These are phyloP conservation scores for Acacia acuminata DNA, from an alignment of 306 rosid genomes.

Conservation along the genomic window DNA sequence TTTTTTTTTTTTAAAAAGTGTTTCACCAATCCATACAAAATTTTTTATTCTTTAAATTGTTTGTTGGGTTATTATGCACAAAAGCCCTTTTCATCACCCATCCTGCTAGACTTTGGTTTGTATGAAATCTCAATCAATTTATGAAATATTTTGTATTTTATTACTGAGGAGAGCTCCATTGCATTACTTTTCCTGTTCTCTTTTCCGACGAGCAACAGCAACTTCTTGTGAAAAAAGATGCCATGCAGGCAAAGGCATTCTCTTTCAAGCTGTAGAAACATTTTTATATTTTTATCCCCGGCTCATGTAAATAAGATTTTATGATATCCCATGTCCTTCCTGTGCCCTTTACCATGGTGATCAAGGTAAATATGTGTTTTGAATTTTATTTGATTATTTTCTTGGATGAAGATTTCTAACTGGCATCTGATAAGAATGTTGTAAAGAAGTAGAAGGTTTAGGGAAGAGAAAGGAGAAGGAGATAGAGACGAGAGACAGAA, in stretches of 20 bases:
- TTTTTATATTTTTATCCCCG: background rate
- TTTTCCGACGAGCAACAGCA: background rate
- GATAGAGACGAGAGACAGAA: too few relatives aligned
- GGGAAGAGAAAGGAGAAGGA: too few relatives aligned
- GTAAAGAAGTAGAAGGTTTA: too few relatives aligned
- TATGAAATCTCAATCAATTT: background rate
- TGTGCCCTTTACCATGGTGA: background rate
- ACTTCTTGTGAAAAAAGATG: background rate
- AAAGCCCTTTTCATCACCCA: background rate
- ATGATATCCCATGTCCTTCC: background rate
- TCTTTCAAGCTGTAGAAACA: background rate
- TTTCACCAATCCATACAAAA: too few relatives aligned
- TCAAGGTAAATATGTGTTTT: background rate
- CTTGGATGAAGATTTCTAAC: background rate
- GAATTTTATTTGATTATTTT: background rate
- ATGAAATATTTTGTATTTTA: background rate
- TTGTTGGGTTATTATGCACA: constrained; percentile 1
- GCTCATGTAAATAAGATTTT: background rate
- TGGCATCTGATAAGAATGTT: background rate
- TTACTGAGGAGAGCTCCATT: background rate
- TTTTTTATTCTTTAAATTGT: background rate
- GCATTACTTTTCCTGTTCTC: background rate
- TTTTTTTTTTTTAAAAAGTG: background rate
- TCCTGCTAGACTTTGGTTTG: constrained; percentile 16
- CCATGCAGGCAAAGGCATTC: background rate